A percentile compares a stretch with the other conserved stretches of the same genome.
Conservation (phyloP, 2,329 filamentous ascomycete species). For the Fusarium scirpi region DNA sequence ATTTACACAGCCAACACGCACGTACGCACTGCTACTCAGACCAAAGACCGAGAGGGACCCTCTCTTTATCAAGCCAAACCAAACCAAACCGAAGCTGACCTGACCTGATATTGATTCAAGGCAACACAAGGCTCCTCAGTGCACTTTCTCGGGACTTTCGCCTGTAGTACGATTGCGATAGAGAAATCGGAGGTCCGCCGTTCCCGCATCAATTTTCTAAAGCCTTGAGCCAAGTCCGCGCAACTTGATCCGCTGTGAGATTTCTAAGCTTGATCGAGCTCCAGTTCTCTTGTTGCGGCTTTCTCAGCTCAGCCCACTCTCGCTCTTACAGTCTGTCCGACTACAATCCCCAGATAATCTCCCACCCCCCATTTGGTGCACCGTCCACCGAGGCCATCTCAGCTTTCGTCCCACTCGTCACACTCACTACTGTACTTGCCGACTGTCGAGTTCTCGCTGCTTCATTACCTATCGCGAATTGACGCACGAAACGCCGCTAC, state of each 20-base stretch:
- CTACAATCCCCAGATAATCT: slow-evolving; percentile 42
- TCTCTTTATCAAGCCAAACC: slow-evolving; percentile 37
- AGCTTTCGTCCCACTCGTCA: slow-evolving; percentile 51
- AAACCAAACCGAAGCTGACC: slow-evolving; percentile 32
- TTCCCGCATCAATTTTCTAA: slow-evolving; percentile 18
- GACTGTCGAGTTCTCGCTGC: slow-evolving; percentile 38
- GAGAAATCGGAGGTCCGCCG: slow-evolving; percentile 27
- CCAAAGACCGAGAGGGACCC: slow-evolving; percentile 23
- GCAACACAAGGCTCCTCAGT: slow-evolving; percentile 32
- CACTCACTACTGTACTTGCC: slow-evolving; percentile 36
- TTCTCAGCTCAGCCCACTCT: slow-evolving; percentile 42
- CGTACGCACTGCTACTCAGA: slow-evolving; percentile 24
- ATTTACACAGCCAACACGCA: slow-evolving; percentile 40
- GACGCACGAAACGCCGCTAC: slow-evolving; percentile 40
- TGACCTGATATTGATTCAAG: slow-evolving; percentile 31
- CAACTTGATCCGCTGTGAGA: slow-evolving; percentile 43
- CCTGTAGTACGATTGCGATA: slow-evolving; percentile 22
- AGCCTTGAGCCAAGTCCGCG: slow-evolving; percentile 31
- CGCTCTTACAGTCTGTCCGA: slow-evolving; percentile 37
- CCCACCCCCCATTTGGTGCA: slow-evolving; percentile 43
- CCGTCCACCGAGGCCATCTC: slow-evolving; percentile 44
- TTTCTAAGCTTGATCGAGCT: slow-evolving; percentile 41
- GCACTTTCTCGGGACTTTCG: slow-evolving; percentile 25
- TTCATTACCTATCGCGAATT: slow-evolving; percentile 40
- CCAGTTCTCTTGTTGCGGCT: slow-evolving; percentile 39